A percentile compares a stretch with the other conserved stretches of the same genome.
These are phyloP conservation scores for Chrysosporium keratinophilum DNA, from an alignment of 2,329 filamentous ascomycete genomes.

Conservation along the genomic window DNA sequence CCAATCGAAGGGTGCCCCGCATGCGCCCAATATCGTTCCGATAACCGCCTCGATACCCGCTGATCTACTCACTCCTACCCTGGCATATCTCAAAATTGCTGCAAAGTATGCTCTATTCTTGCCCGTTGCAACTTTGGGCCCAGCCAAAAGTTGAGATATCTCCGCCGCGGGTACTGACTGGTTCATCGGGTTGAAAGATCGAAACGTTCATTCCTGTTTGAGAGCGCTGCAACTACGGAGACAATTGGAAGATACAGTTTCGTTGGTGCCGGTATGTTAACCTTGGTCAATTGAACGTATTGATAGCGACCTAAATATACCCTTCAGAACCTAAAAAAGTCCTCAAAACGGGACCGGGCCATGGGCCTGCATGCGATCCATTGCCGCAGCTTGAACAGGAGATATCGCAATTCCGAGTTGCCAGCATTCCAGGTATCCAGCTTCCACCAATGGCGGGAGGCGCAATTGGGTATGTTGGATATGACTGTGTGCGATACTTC, in stretches of 20 bases:
- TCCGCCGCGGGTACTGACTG: conserved; percentile 5
- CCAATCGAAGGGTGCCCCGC: conserved; percentile 41
- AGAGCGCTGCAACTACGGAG: conserved; percentile 84
- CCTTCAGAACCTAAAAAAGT: conserved; percentile 56
- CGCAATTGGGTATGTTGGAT: conserved; percentile 91
- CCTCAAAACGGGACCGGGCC: conserved; percentile 74
- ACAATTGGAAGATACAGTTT: conserved; percentile 94
- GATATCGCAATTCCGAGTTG: conserved; percentile 66
- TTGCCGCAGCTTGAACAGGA: conserved; percentile 73
- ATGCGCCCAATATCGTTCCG: conserved; percentile 67
- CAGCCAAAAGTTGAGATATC: conserved; percentile 11
- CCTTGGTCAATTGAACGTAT: background rate
- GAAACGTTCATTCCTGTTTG: conserved; percentile 84
- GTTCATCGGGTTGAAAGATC: conserved; percentile 37
- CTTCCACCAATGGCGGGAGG: conserved; percentile 83
- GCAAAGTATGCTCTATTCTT: conserved; percentile 47
- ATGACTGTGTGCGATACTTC: conserved; percentile 95
- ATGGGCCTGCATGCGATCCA: conserved; percentile 75
- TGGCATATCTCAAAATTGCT: conserved; percentile 86
- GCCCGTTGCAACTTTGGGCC: background rate
- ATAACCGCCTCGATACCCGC: conserved; percentile 77
- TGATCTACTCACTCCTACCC: conserved; percentile 87
- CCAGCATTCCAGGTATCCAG: conserved; percentile 68
- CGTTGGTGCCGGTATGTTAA: conserved; percentile 57
- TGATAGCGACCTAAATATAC: background rate